Base-by-base conservation (phyloP, 139 green algal species). In the Dunaliella primolecta region DNA sequence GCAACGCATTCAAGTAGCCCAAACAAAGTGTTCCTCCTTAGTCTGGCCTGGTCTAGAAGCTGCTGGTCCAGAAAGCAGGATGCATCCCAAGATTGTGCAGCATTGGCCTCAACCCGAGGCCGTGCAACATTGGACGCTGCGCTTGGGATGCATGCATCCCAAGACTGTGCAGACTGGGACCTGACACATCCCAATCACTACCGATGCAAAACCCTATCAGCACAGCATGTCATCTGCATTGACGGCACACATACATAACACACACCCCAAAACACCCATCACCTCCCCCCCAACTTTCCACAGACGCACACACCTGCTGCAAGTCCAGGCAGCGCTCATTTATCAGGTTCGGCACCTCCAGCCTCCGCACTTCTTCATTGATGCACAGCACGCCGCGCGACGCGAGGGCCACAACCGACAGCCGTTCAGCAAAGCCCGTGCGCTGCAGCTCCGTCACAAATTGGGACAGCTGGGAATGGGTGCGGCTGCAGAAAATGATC, bases 401-500 rank as follows among this genome's bases (percentile, higher is more conserved):
- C 0, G 89, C 95, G 0, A 97, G 82, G 0, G 93, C 88, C 34
- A 95, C 94, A n/a, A 95, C 76, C 1, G 87, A 89, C 20, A 96
- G 36, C 0, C 78, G 75, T 1, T 91, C 86, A 1, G 88, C 89
- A 88, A 95, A 96, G 25, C 79, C 80, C 0, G 94, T 98, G 36
- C 93, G 89, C 27, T 87, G 78, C 31, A 98, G 89, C 91, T 98
- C 95, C 0, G 87, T 86, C 71, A 96, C 91, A 89, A 97, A 95
- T 84, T 99, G 97, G n/a, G 91, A 94, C 33, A 99, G 94, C 93
- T 99, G 97, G 29, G 94, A 98, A 90, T 99, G 97, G 7, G 97
- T 99, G 23, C 97, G 86, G 91, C 92, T 97, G 87, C 93, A 96
- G 88, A 98, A 98, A 84, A 98, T 96, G 0, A 99, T 88, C 92